These are phyloP conservation scores for Kockiozyma suomiensis DNA, from an alignment of 805 yeast genomes.

Conservation along the genomic window DNA sequence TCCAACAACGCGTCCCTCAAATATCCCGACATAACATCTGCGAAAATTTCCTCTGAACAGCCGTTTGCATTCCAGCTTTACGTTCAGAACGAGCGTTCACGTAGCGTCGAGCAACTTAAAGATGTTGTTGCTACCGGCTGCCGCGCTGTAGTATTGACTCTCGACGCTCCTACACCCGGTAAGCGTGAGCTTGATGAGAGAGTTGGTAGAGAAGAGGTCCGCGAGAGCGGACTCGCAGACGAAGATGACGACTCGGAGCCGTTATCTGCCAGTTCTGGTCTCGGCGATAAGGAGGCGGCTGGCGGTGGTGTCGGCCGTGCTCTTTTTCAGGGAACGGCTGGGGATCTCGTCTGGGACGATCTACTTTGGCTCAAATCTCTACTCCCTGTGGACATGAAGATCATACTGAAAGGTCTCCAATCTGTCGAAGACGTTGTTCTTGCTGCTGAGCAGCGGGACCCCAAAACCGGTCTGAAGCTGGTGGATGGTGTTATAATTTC, in stretches of 20 bases:
- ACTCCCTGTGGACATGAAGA: constrained; percentile 34
- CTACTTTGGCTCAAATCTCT: constrained; percentile 28
- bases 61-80: constrained; percentile 56
- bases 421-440: constrained; percentile 34
- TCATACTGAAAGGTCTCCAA: constrained; percentile 36
- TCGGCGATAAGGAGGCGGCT: constrained; percentile 38
- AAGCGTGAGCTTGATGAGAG: constrained; percentile 54
- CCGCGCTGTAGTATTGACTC: constrained; percentile 53
- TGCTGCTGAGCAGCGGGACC: constrained; percentile 25
- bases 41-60: constrained; percentile 40
- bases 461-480: constrained; percentile 27
- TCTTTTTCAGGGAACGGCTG: constrained; percentile 39
- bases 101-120: constrained; percentile 40
- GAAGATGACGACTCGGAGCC: constrained; percentile 22
- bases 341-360: constrained; percentile 34
- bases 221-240: constrained; percentile 30
- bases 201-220: constrained; percentile 36
- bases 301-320: constrained; percentile 43
- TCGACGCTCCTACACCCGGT: constrained; percentile 57
- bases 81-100: constrained; percentile 48
- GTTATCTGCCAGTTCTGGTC: constrained; percentile 29
- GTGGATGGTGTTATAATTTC: constrained; percentile 60
- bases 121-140: constrained; percentile 48
- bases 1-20: constrained; percentile 49
- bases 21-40: constrained; percentile 49